Percentiles rank a stretch among this genome's conserved stretches.
These are phyloP conservation scores for Boletus rubropictus DNA, from an alignment of 768 basidiomycete genomes.

Conservation along the genomic window DNA sequence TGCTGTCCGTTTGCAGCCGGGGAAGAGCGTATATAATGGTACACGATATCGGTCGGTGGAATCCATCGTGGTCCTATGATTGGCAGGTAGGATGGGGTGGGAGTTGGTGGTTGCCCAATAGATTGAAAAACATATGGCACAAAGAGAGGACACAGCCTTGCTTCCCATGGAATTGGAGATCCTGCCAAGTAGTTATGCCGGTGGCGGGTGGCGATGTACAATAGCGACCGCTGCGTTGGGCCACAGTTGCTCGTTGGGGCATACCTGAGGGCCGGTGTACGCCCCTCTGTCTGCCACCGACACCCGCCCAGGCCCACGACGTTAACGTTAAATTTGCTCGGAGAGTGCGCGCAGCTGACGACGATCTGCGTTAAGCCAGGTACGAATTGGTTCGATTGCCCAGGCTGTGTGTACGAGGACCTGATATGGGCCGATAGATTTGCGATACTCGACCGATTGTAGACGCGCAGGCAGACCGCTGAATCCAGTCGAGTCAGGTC, in stretches of 20 bases:
- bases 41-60: slow-evolving; percentile 58
- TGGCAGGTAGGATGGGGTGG: slow-evolving; percentile 8
- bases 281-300: slow-evolving; percentile 2
- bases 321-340: slow-evolving; percentile 10
- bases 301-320: slow-evolving; percentile 9
- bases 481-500: slow-evolving; percentile 41
- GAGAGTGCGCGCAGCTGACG: not conserved
- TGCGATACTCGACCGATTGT: slow-evolving; percentile 17
- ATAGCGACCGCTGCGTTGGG: slow-evolving; percentile 19
- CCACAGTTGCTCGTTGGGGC: slow-evolving; percentile 1
- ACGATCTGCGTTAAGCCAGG: slow-evolving; percentile 4
- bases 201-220: slow-evolving; percentile 34
- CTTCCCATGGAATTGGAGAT: not conserved
- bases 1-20: slow-evolving; percentile 46
- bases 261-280: slow-evolving; percentile 19
- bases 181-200: slow-evolving; percentile 17
- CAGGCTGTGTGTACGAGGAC: slow-evolving; percentile 10
- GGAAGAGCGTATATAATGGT: slow-evolving; percentile 83
- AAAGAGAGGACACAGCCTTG: slow-evolving; percentile 20
- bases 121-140: slow-evolving; percentile 11
- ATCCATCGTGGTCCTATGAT: slow-evolving; percentile 55
- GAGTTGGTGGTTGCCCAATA: no score
- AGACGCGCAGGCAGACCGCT: slow-evolving; percentile 19
- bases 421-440: slow-evolving; percentile 23
- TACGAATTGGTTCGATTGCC: not conserved